Evolutionary conservation across 441 rosid genomes (phyloP), one percentile per base, ranked within the genome.

Genomic region (Corymbia calophylla): DNA sequence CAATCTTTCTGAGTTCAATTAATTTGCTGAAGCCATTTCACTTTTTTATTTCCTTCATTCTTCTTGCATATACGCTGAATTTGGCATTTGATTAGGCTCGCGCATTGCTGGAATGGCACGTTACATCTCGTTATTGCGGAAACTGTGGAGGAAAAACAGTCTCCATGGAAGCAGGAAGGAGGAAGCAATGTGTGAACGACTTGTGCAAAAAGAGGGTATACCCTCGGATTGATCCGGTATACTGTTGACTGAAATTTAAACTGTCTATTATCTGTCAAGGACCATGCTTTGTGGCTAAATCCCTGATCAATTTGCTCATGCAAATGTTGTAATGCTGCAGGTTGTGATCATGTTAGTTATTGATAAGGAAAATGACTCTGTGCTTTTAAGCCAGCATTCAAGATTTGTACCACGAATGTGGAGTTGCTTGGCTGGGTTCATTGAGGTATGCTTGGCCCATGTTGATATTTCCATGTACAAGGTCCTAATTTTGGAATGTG

Each of bases 381-480:
- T 90, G 53, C 99, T 98, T 89, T 92, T 98, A 91, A 94, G 98
- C 91, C 94, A 96, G 87, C 99, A 95, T 44, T 93, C 97, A 31
- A 95, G 96, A 92, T 95, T 62, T 92, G 96, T 96, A 47, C 98
- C 99, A 12, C 94, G 99, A 80, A 94, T 98, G 98, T 98, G 99
- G 99, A 98, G 98, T 92, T 98, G 99, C 93, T 92, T 96, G 93
- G 96, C 99, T 90, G 99, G 99, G 87, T 98, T 98, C 92, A 92
- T 97, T 88, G 99, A 98, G 98, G 99, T 97, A 91, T 5, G 54
- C 16, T 86, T 53, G 73, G 53, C 44, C 31, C 9, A 47, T 35
- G 48, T 54, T 32, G 27, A 56, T 54, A 86, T 54, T 56, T 32
- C 9, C 66, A 27, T 12, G 66, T 60, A 60, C 66, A 73, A 39